phyloP scores from a whole-genome alignment of 2,329 filamentous ascomycete genomes.

The Fusarium sterilihyphosum region DNA sequence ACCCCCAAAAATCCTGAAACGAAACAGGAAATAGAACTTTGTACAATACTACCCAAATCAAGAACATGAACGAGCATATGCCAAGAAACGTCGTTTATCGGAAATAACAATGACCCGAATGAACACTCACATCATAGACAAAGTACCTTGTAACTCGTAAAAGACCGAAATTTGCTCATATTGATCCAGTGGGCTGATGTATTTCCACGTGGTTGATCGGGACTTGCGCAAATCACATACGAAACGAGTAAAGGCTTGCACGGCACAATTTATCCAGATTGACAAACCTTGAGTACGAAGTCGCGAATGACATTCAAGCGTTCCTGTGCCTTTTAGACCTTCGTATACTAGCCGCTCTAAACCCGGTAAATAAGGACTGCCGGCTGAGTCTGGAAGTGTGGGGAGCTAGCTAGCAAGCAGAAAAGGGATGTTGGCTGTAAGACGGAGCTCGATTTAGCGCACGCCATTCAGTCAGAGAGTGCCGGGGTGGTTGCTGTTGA shows the following conservation, averaged over 20 bases:
- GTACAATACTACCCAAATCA: constrained; percentile 5
- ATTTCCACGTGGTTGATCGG: constrained; percentile 21
- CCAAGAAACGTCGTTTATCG: background rate
- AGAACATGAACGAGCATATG: background rate
- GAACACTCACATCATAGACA: background rate
- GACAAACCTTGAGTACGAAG: constrained; percentile 5
- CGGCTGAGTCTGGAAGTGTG: background rate
- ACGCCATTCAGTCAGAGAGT: background rate
- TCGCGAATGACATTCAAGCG: constrained; percentile 14
- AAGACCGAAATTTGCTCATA: background rate
- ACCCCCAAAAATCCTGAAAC: constrained; percentile 18
- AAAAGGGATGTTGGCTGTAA: background rate
- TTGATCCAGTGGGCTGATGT: background rate
- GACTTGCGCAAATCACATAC: constrained; percentile 17
- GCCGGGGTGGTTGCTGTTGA: background rate
- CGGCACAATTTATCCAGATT: background rate
- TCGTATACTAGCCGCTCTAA: constrained; percentile 6
- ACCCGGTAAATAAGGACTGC: constrained; percentile 5
- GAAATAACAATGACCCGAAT: background rate
- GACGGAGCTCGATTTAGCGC: background rate
- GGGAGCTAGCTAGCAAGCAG: background rate
- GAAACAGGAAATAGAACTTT: constrained; percentile 18
- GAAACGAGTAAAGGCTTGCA: constrained; percentile 13
- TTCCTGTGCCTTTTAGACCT: background rate
- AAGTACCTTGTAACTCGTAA: background rate